Base-by-base conservation (phyloP, 176 grass and related monocot genomes). In the Cenchrus purpureus region DNA sequence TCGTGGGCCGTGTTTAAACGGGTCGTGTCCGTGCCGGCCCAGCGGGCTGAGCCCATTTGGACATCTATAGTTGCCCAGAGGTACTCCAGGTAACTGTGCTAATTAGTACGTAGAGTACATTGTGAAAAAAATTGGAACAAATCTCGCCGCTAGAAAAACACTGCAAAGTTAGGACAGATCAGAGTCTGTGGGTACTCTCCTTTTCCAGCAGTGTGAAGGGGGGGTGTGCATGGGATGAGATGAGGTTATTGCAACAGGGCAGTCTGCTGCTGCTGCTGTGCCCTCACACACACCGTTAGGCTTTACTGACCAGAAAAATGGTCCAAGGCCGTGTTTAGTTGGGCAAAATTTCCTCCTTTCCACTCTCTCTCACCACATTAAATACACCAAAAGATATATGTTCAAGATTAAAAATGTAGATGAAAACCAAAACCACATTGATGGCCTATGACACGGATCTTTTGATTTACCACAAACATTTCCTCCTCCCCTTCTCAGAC, bases 271-370 rank as follows among this genome's bases (percentile, higher is more conserved):
- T 51, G 70, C 15, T 72, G 25, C n/a, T 50, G 69, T 15, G 69
- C 45, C 12, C 25, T 40, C 37, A 40, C 46, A 51, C 37, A 40
- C 46, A 51, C 70, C 69, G 69, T 72, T 72, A 50, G 45, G 44
- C 68, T 49, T 28, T 72, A 22, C 69, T 25, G 69, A 51, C 46
- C 70, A 73, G n/a, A 73, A 73, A 73, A 73, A 73, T 73, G 70
- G 70, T 51, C 70, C 70, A 40, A 37, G n/a, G n/a, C n/a, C n/a
- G n/a, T n/a, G n/a, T n/a, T n/a, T n/a, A n/a, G n/a, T n/a, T n/a
- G n/a, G n/a, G n/a, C n/a, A n/a, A n/a, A n/a, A n/a, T n/a, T n/a
- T n/a, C n/a, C n/a, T n/a, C n/a, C n/a, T n/a, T n/a, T n/a, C n/a
- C n/a, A n/a, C n/a, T n/a, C n/a, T n/a, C n/a, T n/a, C n/a, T n/a